Evolutionary conservation across 306 rosid genomes (phyloP).

Genomic region (Styphnolobium japonicum): DNA sequence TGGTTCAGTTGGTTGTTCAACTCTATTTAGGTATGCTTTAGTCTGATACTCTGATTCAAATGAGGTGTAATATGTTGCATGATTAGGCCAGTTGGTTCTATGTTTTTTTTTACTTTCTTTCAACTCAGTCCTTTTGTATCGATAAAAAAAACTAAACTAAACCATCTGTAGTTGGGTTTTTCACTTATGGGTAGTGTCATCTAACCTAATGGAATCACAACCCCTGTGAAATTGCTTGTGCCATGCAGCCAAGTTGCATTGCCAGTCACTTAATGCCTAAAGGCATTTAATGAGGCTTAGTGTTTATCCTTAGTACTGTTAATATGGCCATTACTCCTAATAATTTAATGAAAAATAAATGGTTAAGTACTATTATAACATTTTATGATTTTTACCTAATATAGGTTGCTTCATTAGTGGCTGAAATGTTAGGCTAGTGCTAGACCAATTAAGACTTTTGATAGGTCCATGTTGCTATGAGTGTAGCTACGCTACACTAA

Average conservation of each 20-base stretch:
- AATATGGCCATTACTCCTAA: background rate
- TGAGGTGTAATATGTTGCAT: constrained; percentile 5
- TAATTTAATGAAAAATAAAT: background rate
- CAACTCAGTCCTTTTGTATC: background rate
- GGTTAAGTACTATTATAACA: background rate
- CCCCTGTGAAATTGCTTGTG: background rate
- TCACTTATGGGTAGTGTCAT: background rate
- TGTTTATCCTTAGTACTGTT: background rate
- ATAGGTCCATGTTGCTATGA: background rate
- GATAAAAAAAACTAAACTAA: background rate
- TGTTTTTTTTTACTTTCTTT: background rate
- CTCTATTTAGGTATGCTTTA: background rate
- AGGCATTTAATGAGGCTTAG: background rate
- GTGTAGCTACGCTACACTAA: background rate
- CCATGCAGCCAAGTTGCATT: constrained; percentile 6
- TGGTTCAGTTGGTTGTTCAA: background rate
- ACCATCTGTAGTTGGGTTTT: background rate
- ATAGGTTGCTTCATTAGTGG: background rate
- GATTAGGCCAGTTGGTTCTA: background rate
- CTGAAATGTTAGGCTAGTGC: background rate
- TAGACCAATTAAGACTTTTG: background rate
- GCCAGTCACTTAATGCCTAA: background rate
- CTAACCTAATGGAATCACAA: background rate
- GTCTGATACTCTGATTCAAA: background rate
- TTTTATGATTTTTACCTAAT: background rate